Percentiles rank a stretch among this genome's conserved stretches.
Conservation (phyloP, 768 basidiomycete genomes). For the Agrocybe pediades region DNA sequence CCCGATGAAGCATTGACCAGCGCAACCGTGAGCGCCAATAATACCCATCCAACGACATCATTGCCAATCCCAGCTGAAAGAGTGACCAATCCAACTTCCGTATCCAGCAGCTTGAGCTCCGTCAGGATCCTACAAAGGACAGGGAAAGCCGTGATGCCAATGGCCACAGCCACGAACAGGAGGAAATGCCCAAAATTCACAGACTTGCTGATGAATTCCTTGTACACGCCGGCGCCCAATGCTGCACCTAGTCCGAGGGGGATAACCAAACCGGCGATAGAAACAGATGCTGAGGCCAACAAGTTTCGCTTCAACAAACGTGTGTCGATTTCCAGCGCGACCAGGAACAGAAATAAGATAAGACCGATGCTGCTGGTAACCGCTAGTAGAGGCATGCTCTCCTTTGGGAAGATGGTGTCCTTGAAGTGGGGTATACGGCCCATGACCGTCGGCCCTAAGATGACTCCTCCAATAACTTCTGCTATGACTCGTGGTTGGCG, state of each 20-base stretch:
- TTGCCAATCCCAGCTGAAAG: conserved; percentile 85
- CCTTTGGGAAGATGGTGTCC: conserved; percentile 56
- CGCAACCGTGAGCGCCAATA: conserved; percentile 82
- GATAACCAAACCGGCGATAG: conserved; percentile 66
- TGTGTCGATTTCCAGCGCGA: conserved; percentile 84
- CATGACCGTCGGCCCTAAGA: conserved; percentile 79
- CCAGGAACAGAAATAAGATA: conserved; percentile 78
- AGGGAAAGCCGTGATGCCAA: conserved; percentile 82
- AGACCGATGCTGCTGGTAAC: conserved; percentile 79
- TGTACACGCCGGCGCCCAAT: conserved; percentile 72
- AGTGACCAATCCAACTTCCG: conserved; percentile 80
- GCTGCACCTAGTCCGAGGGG: conserved; percentile 85
- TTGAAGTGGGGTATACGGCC: conserved; percentile 79
- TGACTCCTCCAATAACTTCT: conserved; percentile 88
- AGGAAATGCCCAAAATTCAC: conserved; percentile 82
- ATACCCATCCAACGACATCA: conserved; percentile 77
- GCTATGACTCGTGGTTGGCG: conserved; percentile 93
- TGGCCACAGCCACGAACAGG: conserved; percentile 82
- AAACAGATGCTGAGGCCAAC: conserved; percentile 57
- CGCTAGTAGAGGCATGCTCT: conserved; percentile 57
- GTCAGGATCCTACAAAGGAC: conserved; percentile 85
- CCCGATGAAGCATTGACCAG: conserved; percentile 79
- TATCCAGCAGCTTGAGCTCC: conserved; percentile 79
- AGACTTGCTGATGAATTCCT: conserved; percentile 55
- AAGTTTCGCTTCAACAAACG: conserved; percentile 67